Percentiles rank a stretch among this genome's conserved stretches.
phyloP scores from a whole-genome alignment of 1,139 yeast species.

The Geotrichum australiense region DNA sequence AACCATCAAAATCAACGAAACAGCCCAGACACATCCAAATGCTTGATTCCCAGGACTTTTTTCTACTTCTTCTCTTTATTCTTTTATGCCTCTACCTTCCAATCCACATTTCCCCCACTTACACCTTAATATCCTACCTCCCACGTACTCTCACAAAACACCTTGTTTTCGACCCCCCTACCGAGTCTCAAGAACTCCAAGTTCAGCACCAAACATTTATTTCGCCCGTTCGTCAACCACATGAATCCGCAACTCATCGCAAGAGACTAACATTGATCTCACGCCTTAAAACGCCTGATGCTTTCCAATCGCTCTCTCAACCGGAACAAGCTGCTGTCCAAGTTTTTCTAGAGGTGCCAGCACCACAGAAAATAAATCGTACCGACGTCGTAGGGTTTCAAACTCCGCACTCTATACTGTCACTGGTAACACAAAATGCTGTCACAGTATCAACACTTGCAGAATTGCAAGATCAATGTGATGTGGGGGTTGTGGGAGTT shows the following conservation, averaged over 20 bases:
- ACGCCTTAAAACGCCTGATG: not conserved
- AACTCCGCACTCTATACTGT: not conserved
- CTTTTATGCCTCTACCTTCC: not conserved
- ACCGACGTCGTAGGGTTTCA: not conserved
- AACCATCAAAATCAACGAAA: too few relatives aligned
- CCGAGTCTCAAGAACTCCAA: not conserved
- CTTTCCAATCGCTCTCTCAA: not conserved
- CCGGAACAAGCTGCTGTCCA: not conserved
- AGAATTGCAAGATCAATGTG: not conserved
- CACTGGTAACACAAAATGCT: not conserved
- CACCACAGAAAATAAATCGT: not conserved
- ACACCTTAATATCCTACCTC: not conserved
- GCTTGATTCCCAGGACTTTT: constrained; percentile 1
- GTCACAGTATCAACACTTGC: too few relatives aligned
- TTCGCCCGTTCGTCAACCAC: not conserved
- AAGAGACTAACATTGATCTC: not conserved
- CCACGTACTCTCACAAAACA: not conserved
- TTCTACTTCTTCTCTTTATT: not conserved
- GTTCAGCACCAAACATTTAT: not conserved
- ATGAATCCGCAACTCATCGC: not conserved
- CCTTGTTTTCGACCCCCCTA: constrained; percentile 1
- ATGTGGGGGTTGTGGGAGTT: not conserved
- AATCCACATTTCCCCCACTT: not conserved
- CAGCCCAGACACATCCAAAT: too few relatives aligned
- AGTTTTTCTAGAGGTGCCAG: not conserved